Base-by-base conservation (phyloP, 2,329 filamentous ascomycete species). In the Tolypocladium tundrense region DNA sequence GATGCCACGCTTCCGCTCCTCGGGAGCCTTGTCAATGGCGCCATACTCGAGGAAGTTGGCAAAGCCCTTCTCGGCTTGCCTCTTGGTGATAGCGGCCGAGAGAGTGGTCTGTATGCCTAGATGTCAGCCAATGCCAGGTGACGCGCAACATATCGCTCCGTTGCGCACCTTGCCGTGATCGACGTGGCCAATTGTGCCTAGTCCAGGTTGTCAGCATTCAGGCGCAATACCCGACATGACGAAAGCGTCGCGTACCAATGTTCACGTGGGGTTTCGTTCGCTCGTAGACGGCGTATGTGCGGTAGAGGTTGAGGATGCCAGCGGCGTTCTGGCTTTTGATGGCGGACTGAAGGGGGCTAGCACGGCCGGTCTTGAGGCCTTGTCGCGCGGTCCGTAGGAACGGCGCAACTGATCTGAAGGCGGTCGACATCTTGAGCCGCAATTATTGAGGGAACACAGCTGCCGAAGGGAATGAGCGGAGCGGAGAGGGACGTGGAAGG, bases 1-100 rank as follows among this genome's bases (percentile, higher is more conserved):
- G 79, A 99, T 99, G 87, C 94, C 94, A 85, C 94, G 93, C 85
- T 97, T 97, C 73, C 94, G 89, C 85, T 99, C 94, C 79, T 99
- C 94, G 65, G 94, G 94, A 57, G 94, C 94, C 82, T 97, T 99
- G 81, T 99, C 94, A 73, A 99, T 99, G 71, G 94, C 81, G 73
- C 90, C 91, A 83, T 99, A 99, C 58, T 97, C 94, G 73, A 97
- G 88, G 81, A 94, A 99, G 79, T 79, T 91, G 73, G 94, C 94
- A 68, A 90, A 80, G 63, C 94, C 93, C 82, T 97, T 97, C 72
- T 93, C 89, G 67, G 94, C 86, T 77, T 97, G 94, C 73, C 93
- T 85, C 83, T 99, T 99, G 70, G 94, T 99, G 80, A 99, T 99
- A 72, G 94, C 94, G 64, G 94, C 94, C 67, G 94, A 97, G 73